These are phyloP conservation scores for Pleurotus djamor DNA, from an alignment of 768 basidiomycete genomes.

Conservation along the genomic window DNA sequence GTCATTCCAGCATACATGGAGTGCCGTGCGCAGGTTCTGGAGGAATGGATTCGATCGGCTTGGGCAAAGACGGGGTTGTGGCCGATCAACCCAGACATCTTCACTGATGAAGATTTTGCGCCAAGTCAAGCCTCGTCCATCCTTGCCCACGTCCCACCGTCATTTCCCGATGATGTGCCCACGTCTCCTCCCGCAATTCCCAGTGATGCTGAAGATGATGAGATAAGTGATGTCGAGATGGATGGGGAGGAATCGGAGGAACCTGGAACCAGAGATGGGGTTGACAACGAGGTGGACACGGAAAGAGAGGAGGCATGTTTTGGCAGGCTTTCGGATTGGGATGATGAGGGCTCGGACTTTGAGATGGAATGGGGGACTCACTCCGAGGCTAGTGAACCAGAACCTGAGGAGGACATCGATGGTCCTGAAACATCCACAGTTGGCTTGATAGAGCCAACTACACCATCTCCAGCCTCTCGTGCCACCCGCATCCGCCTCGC, in stretches of 20 bases:
- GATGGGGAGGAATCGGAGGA: neutral
- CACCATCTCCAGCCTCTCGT: too few relatives aligned
- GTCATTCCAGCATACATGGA: neutral
- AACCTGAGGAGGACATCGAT: too few relatives aligned
- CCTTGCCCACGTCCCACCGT: constrained; percentile 10
- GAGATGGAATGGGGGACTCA: too few relatives aligned
- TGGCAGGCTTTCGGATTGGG: too few relatives aligned
- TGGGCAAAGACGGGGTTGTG: constrained; percentile 16
- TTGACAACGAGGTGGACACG: too few relatives aligned
- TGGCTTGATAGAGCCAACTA: too few relatives aligned
- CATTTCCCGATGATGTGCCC: constrained; percentile 11
- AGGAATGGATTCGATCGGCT: neutral
- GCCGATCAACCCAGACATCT: constrained; percentile 17
- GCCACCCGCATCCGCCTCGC: too few relatives aligned
- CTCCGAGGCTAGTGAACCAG: too few relatives aligned
- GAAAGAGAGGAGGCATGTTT: too few relatives aligned
- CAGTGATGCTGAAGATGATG: constrained; percentile 13
- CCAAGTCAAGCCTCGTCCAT: constrained; percentile 13
- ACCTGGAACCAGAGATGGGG: neutral
- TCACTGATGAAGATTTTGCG: constrained; percentile 18
- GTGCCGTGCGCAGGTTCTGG: neutral
- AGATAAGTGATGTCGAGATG: neutral
- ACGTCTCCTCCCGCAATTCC: constrained; percentile 9
- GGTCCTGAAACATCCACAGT: too few relatives aligned
- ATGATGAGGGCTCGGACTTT: too few relatives aligned